These are phyloP conservation scores for Inosperma sp. DNA, from an alignment of 768 basidiomycete species.

Conservation along the genomic window DNA sequence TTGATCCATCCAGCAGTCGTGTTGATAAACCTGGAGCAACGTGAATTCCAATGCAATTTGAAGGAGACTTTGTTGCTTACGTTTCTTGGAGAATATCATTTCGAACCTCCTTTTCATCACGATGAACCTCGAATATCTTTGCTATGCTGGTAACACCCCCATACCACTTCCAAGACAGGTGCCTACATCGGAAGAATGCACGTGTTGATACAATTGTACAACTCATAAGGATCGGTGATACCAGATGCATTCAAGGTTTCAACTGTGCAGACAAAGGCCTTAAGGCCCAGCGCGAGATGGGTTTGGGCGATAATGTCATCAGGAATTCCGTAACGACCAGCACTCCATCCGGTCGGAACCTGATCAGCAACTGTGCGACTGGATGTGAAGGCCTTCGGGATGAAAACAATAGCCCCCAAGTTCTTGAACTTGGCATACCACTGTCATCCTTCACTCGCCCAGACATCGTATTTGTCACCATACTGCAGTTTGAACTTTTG, in stretches of 20 bases:
- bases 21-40: slow-evolving; percentile 81
- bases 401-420: slow-evolving; percentile 84
- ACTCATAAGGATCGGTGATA: slow-evolving; percentile 95
- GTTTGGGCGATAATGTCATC: slow-evolving; percentile 93
- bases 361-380: slow-evolving; percentile 93
- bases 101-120: slow-evolving; percentile 97
- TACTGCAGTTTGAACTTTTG: slow-evolving; percentile 95
- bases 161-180: slow-evolving; percentile 94
- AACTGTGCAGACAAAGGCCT: slow-evolving; percentile 91
- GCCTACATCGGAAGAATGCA: slow-evolving; percentile 96
- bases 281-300: slow-evolving; percentile 87
- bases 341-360: slow-evolving; percentile 96
- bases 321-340: slow-evolving; percentile 94
- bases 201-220: slow-evolving; percentile 94
- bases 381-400: slow-evolving; percentile 95
- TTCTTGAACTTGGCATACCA: slow-evolving; percentile 99
- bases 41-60: slow-evolving; percentile 6
- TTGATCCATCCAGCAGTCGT: slow-evolving; percentile 99
- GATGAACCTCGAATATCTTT: slow-evolving; percentile 98
- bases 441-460: slow-evolving; percentile 87
- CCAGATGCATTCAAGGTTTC: slow-evolving; percentile 98
- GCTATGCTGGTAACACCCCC: slow-evolving; percentile 91
- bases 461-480: slow-evolving; percentile 93
- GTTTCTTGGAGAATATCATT: slow-evolving; percentile 99
- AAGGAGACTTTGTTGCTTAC: slow-evolving; percentile 39